Conservation (phyloP, 1,284 basidiomycete species). For the Wallemia mellicola region DNA sequence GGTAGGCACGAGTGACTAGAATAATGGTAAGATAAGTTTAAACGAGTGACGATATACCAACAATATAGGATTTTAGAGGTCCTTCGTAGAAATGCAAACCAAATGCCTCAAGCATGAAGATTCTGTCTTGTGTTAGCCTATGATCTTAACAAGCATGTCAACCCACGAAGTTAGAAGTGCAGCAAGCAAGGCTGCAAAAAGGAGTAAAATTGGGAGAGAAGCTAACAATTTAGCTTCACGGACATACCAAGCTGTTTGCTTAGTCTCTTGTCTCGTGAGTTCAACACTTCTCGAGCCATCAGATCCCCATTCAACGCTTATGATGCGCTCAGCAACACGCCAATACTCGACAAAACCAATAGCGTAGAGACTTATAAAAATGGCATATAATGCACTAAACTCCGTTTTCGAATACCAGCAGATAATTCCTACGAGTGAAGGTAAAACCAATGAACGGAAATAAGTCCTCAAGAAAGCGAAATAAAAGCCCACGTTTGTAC, state of each 20-base stretch:
- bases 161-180: slow-evolving; percentile 9
- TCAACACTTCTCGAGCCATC: slow-evolving; percentile 19
- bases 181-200: slow-evolving; percentile 41
- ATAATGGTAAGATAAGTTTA: background rate
- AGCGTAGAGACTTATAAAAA: slow-evolving; percentile 44
- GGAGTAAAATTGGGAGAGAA: slow-evolving; percentile 43
- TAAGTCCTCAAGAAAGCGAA: slow-evolving; percentile 66
- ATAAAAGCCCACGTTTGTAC: slow-evolving; percentile 64
- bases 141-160: background rate
- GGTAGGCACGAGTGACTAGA: slow-evolving; percentile 47
- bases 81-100: slow-evolving; percentile 60
- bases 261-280: slow-evolving; percentile 5
- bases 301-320: slow-evolving; percentile 51
- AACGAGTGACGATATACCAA: slow-evolving; percentile 17
- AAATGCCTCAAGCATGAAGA: slow-evolving; percentile 67
- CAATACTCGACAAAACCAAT: slow-evolving; percentile 65
- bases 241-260: slow-evolving; percentile 32
- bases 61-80: slow-evolving; percentile 43
- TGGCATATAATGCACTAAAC: slow-evolving; percentile 50
- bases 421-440: slow-evolving; percentile 28
- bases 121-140: slow-evolving; percentile 14
- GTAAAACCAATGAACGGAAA: slow-evolving; percentile 39
- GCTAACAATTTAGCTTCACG: slow-evolving; percentile 42
- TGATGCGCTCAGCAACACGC: slow-evolving; percentile 46
- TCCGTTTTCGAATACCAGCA: slow-evolving; percentile 33